Evolutionary conservation across 139 green algal species (phyloP).

Genomic region (Parachlorella kessleri): DNA sequence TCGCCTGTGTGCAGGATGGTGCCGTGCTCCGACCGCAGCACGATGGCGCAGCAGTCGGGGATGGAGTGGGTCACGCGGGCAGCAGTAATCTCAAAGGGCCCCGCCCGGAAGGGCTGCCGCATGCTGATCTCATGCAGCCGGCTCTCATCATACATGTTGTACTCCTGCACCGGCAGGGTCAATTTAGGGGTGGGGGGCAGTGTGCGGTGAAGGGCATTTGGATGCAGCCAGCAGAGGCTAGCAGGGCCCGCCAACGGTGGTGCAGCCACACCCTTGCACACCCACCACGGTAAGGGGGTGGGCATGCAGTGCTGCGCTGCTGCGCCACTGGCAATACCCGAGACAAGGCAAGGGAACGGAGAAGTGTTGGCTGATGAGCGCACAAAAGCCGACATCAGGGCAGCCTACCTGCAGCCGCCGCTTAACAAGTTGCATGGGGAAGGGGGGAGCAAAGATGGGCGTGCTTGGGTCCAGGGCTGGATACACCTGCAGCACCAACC

Average conservation of each 20-base stretch:
- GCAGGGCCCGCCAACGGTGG: too few relatives aligned
- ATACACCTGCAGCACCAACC: background rate
- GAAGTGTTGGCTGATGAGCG: too few relatives aligned
- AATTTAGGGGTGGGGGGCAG: too few relatives aligned
- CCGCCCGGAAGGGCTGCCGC: slow-evolving; percentile 64
- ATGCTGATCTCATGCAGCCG: slow-evolving; percentile 82
- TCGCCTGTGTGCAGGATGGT: slow-evolving; percentile 96
- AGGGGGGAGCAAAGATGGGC: slow-evolving; percentile 87
- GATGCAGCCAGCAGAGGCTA: too few relatives aligned
- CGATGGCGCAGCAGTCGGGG: slow-evolving; percentile 95
- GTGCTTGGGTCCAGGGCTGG: slow-evolving; percentile 93
- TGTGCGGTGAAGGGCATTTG: too few relatives aligned
- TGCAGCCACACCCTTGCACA: too few relatives aligned
- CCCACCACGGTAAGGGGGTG: too few relatives aligned
- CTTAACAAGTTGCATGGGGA: slow-evolving; percentile 95
- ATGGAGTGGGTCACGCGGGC: slow-evolving; percentile 98
- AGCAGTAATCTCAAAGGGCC: slow-evolving; percentile 87
- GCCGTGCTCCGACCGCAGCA: slow-evolving; percentile 87
- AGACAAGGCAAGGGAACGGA: too few relatives aligned
- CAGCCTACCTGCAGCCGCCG: slow-evolving; percentile 69
- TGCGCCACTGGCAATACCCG: too few relatives aligned
- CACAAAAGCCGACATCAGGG: too few relatives aligned
- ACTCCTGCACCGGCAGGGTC: too few relatives aligned
- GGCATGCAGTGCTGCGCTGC: too few relatives aligned
- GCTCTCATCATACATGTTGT: slow-evolving; percentile 84